Evolutionary conservation across 2,329 filamentous ascomycete species (phyloP), one percentile per base, ranked within the genome.

Genomic region (Exophiala mesophila): DNA sequence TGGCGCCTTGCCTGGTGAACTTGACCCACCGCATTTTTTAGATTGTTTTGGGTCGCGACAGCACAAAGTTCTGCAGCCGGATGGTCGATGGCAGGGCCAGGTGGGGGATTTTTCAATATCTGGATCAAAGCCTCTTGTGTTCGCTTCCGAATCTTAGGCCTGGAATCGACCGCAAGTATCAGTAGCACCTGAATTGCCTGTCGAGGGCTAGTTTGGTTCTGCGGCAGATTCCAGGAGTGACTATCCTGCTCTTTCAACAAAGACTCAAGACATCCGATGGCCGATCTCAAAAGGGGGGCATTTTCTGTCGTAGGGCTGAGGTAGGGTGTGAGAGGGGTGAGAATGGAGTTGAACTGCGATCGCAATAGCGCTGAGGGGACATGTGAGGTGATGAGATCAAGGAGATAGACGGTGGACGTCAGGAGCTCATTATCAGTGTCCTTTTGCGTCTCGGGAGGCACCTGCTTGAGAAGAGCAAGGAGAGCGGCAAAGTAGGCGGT

Each of bases 401-500:
- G 87, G 12, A 98, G 82, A 66, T 98, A 98, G 56, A 98, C 85
- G 53, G 94, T 84, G 2, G 90, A 86, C 16, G 85, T 81, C 21
- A 86, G 84, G 47, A 94, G 72, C 52, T 94, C 88, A 63, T 86
- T 85, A 62, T 90, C 90, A 41, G 85, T 72, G 41, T 80, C 78
- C 38, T 80, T 83, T 43, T 74, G 68, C 52, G 70, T 65, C 34
- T 65, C 73, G 28, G 75, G 78, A 40, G 85, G 76, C 19, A 87
- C 83, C 66, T 94, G 85, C 57, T 80, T 78, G 3, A 98, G 78
- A 3, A 98, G 77, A 26, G 89, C 87, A 33, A 98, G 76, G 4
- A 98, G 79, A n/a, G 92, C 89, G 12, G 89, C 89, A 61, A 97
- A 96, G 68, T 97, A 98, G 48, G 85, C 88, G 12, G 92, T 96